These are phyloP conservation scores for Austroboletus festivus DNA, from an alignment of 768 basidiomycete species.

Conservation along the genomic window DNA sequence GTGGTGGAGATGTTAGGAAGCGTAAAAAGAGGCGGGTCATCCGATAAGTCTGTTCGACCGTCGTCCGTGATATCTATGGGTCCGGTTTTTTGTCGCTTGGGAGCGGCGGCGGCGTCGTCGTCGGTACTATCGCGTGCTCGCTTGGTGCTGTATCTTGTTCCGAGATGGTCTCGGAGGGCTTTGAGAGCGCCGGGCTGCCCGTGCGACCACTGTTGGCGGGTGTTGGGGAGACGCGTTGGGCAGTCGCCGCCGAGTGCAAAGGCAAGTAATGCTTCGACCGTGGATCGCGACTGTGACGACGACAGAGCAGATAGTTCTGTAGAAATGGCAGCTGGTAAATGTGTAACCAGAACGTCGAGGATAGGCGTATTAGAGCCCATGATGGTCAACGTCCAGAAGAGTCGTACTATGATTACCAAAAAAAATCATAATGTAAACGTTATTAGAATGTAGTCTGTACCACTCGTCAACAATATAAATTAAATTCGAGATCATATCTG, in stretches of 20 bases:
- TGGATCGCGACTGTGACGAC: slow-evolving; percentile 1
- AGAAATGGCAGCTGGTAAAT: slow-evolving; percentile 18
- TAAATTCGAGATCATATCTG: slow-evolving; percentile 21
- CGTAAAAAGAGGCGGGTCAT: slow-evolving; percentile 51
- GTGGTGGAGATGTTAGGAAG: slow-evolving; percentile 66
- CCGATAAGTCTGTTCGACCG: no score
- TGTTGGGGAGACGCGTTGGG: slow-evolving; percentile 13
- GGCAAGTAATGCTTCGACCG: slow-evolving; percentile 26
- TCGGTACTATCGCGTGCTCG: slow-evolving; percentile 20
- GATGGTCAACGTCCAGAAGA: neutral
- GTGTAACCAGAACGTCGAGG: slow-evolving; percentile 18
- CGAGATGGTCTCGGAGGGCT: slow-evolving; percentile 18
- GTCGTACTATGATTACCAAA: no score
- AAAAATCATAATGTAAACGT: no score
- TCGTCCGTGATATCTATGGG: neutral
- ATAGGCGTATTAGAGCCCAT: slow-evolving; percentile 24
- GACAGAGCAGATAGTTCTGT: slow-evolving; percentile 2
- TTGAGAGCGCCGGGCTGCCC: slow-evolving; percentile 21
- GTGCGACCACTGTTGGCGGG: slow-evolving; percentile 23
- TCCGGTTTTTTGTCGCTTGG: slow-evolving; percentile 21
- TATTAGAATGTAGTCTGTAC: no score
- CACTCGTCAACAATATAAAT: slow-evolving; percentile 12
- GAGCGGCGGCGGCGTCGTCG: slow-evolving; percentile 6
- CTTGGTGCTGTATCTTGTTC: slow-evolving; percentile 17
- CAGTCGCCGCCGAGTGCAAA: slow-evolving; percentile 31